These are phyloP conservation scores for Nakazawaea anatomiae DNA, from an alignment of 805 yeast genomes.

Conservation along the genomic window DNA sequence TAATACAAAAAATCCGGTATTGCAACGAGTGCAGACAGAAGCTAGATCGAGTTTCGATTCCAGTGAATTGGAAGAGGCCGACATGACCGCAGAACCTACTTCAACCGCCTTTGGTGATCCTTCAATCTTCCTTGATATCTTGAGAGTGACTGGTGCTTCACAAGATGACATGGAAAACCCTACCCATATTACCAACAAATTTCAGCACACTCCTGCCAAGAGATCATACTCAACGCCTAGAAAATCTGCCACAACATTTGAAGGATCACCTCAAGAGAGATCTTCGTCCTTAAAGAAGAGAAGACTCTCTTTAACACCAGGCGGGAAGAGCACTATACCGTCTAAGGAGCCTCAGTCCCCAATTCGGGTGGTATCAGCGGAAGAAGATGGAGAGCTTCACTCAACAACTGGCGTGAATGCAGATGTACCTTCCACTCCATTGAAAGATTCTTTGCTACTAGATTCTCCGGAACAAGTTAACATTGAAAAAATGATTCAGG, in stretches of 20 bases:
- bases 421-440: neutral
- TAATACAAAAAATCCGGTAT: conserved; percentile 1
- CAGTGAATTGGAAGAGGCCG: conserved; percentile 11
- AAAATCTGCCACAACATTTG: conserved; percentile 1
- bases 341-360: neutral
- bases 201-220: neutral
- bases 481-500: conserved; percentile 9
- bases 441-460: neutral
- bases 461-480: conserved; percentile 11
- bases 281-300: conserved; percentile 10
- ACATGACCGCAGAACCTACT: conserved; percentile 17
- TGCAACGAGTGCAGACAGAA: neutral
- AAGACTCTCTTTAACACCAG: conserved; percentile 2
- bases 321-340: neutral
- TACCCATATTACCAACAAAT: neutral
- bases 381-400: no score
- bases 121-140: conserved; percentile 4
- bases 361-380: neutral
- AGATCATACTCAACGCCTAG: conserved; percentile 5
- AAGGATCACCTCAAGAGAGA: conserved; percentile 8
- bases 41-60: conserved; percentile 3
- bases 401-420: neutral
- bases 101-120: conserved; percentile 15
- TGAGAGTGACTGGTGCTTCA: conserved; percentile 9
- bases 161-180: neutral